A percentile compares a stretch with the other conserved stretches of the same genome.
Evolutionary conservation across 306 rosid species (phyloP).

Genomic region (Prosopis cineraria): DNA sequence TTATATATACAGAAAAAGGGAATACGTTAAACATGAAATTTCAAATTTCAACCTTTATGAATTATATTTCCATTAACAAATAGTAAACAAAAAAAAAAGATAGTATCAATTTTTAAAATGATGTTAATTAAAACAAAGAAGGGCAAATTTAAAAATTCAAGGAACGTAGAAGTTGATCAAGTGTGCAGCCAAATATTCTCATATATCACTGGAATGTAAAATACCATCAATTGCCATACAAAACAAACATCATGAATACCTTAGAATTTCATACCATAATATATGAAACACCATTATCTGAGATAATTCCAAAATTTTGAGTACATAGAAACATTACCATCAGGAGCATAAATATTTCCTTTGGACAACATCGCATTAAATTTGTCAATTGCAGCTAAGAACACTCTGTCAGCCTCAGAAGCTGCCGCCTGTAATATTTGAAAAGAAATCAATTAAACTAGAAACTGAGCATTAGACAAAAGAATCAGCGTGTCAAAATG

Average conservation of each 20-base stretch:
- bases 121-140: too few relatives aligned
- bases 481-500: constrained; percentile 28
- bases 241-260: neutral
- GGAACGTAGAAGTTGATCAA: too few relatives aligned
- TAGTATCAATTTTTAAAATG: too few relatives aligned
- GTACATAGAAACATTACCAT: constrained; percentile 60
- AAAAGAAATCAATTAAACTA: constrained; percentile 26
- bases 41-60: too few relatives aligned
- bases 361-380: constrained; percentile 90
- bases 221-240: neutral
- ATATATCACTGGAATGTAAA: neutral
- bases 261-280: neutral
- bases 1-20: too few relatives aligned
- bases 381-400: constrained; percentile 96
- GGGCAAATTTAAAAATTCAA: too few relatives aligned
- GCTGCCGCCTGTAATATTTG: constrained; percentile 71
- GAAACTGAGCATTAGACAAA: constrained; percentile 29
- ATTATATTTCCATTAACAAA: too few relatives aligned
- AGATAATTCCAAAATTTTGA: neutral
- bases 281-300: neutral
- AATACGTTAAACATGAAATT: too few relatives aligned
- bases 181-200: too few relatives aligned
- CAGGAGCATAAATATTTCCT: constrained; percentile 84
- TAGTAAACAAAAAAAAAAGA: too few relatives aligned
- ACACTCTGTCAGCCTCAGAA: constrained; percentile 89